phyloP scores from a whole-genome alignment of 768 basidiomycete species.

The Dacryopinax spathularia region DNA sequence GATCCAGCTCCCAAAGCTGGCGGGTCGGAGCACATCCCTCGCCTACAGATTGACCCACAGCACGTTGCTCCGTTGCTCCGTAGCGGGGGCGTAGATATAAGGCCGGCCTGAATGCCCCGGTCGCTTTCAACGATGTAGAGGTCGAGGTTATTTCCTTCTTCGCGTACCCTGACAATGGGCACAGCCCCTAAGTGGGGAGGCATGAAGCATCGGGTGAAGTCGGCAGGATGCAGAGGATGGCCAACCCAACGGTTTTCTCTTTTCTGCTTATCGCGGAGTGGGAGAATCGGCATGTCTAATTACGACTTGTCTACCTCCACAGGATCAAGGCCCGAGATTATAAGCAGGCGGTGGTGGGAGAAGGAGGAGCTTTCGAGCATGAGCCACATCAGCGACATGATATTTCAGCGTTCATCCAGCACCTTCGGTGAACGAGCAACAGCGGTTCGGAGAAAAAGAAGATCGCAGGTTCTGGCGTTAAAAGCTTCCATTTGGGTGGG shows the following conservation, averaged over 20 bases:
- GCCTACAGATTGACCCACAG: not conserved
- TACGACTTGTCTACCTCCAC: too few species aligned
- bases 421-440: too few species aligned
- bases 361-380: too few species aligned
- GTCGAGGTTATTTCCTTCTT: not conserved
- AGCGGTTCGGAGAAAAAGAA: too few species aligned
- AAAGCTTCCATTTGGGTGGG: not conserved
- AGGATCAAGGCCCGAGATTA: too few species aligned
- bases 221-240: not conserved
- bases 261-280: too few species aligned
- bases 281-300: too few species aligned
- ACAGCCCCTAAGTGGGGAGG: not conserved
- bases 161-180: not conserved
- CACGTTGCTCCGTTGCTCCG: not conserved
- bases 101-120: not conserved
- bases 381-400: too few species aligned
- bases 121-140: too few species aligned
- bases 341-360: too few species aligned
- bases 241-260: not conserved
- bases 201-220: not conserved
- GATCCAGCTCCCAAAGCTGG: constrained; percentile 1
- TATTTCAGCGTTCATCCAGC: too few species aligned
- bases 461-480: not conserved
- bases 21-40: not conserved
- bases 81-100: too few species aligned